Evolutionary conservation across 345 rosid species (phyloP), one percentile per base, ranked within the genome.

Genomic region (Adansonia digitata): DNA sequence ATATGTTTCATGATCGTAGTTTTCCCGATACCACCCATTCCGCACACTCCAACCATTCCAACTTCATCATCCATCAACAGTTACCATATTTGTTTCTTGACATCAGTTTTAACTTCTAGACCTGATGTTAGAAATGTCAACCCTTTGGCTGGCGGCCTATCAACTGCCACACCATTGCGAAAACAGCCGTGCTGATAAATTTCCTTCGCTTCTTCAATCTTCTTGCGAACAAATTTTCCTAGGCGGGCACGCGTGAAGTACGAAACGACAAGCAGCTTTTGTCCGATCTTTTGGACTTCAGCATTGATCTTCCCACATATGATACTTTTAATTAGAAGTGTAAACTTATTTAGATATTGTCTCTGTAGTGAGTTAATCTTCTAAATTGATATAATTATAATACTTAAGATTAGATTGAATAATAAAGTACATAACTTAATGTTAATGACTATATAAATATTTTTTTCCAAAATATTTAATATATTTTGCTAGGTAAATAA

Each of bases 1-100:
- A 63, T 63, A n/a, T 63, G 69, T 13, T 63, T 37, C 69, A 63
- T 63, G 69, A 37, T 20, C 2, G 48, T n/a, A 63, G 69, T 63
- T 39, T 63, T 63, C 22, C 48, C 29, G 2, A 37, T 39, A 22
- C 48, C 69, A 5, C 69, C 69, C 48, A 63, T 63, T 5, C 48
- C 69, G 20, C 69, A 20, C 1, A 63, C 69, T n/a, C 69, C 69
- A 39, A 63, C 39, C 46, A 63, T 63, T 10, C 69, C 48, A 63
- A 63, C 69, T 42, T 63, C 17, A 39, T 37, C 48, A 63, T 22
- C 69, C 29, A 63, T 39, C 29, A 63, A 10, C 22, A 37, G 22
- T 18, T 63, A 6, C 69, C 18, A 63, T 37, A 63, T 63, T 9
- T 63, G 46, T 18, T 39, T 42, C 12, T 37, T 63, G 10, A 63